Evolutionary conservation across 225 moss, liverwort and hornwort genomes (phyloP).

Genomic region (Thuidium tamariscinum): DNA sequence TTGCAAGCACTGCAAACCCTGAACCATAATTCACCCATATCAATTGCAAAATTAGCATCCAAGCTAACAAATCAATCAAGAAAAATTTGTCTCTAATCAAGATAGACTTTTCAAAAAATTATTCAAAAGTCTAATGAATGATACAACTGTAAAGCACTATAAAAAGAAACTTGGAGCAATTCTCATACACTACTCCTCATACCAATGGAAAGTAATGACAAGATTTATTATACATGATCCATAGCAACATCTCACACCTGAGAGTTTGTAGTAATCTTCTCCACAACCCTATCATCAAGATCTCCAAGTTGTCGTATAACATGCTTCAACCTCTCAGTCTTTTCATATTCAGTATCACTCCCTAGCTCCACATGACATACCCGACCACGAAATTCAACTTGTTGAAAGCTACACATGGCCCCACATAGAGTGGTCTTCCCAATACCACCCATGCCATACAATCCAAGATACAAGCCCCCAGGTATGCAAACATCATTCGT

Average conservation of each 20-base stretch:
- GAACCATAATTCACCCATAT: neutral
- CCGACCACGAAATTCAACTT: neutral
- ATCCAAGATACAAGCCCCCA: neutral
- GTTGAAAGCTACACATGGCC: neutral
- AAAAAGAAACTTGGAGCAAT: rapidly evolving
- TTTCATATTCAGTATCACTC: rapidly evolving
- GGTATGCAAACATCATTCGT: neutral
- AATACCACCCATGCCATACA: neutral
- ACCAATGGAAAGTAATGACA: no score
- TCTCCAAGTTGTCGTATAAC: neutral
- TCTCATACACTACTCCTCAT: neutral
- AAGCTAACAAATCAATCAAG: rapidly evolving
- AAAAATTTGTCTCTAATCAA: rapidly evolving
- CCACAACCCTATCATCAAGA: neutral
- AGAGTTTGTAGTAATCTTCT: rapidly evolving
- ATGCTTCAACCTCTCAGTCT: neutral
- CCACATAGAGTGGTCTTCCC: neutral
- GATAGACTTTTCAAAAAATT: rapidly evolving
- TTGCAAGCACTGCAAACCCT: neutral
- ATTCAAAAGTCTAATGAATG: no score
- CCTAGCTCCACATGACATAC: neutral
- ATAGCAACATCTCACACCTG: neutral
- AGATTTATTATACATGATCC: neutral
- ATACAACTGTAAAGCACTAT: rapidly evolving
- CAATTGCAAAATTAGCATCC: neutral